phyloP scores from a whole-genome alignment of 2,329 filamentous ascomycete genomes.

The Aureobasidium sp. region DNA sequence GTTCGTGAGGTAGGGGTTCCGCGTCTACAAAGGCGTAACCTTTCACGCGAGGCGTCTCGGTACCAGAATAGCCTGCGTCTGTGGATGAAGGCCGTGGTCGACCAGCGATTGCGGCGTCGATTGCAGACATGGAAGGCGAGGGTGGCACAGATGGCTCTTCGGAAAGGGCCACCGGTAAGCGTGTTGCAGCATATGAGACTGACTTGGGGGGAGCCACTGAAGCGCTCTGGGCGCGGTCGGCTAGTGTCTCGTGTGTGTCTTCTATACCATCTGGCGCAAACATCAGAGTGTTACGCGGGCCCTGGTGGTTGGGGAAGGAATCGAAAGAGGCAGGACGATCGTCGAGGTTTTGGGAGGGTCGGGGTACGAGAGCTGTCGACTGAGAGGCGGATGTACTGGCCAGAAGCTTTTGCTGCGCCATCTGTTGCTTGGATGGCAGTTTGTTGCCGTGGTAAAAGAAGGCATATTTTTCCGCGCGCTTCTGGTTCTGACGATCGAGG shows the following conservation, averaged over 20 bases:
- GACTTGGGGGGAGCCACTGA: slow-evolving; percentile 71
- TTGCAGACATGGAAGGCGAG: slow-evolving; percentile 76
- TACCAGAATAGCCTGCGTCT: slow-evolving; percentile 47
- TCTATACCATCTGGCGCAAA: slow-evolving; percentile 64
- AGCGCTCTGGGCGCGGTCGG: slow-evolving; percentile 59
- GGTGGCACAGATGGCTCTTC: slow-evolving; percentile 44
- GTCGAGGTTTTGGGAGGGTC: slow-evolving; percentile 54
- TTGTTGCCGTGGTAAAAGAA: slow-evolving; percentile 90
- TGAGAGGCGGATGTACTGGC: slow-evolving; percentile 19
- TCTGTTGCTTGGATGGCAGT: slow-evolving; percentile 57
- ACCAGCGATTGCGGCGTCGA: slow-evolving; percentile 77
- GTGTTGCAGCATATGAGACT: slow-evolving; percentile 77
- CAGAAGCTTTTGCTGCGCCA: slow-evolving; percentile 65
- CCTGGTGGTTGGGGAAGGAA: slow-evolving; percentile 54
- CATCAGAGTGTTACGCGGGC: slow-evolving; percentile 80
- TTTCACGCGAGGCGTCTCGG: slow-evolving; percentile 82
- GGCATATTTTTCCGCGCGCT: slow-evolving; percentile 73
- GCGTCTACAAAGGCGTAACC: slow-evolving; percentile 94
- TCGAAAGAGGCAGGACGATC: slow-evolving; percentile 71
- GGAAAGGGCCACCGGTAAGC: slow-evolving; percentile 50
- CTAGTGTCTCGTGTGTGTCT: slow-evolving; percentile 50
- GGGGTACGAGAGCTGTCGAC: slow-evolving; percentile 32
- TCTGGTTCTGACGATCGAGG: slow-evolving; percentile 82
- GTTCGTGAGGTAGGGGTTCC: slow-evolving; percentile 51
- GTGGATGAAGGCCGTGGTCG: slow-evolving; percentile 49